Evolutionary conservation across 345 rosid species (phyloP), one percentile per base, ranked within the genome.

Genomic region (Populus davidiana): DNA sequence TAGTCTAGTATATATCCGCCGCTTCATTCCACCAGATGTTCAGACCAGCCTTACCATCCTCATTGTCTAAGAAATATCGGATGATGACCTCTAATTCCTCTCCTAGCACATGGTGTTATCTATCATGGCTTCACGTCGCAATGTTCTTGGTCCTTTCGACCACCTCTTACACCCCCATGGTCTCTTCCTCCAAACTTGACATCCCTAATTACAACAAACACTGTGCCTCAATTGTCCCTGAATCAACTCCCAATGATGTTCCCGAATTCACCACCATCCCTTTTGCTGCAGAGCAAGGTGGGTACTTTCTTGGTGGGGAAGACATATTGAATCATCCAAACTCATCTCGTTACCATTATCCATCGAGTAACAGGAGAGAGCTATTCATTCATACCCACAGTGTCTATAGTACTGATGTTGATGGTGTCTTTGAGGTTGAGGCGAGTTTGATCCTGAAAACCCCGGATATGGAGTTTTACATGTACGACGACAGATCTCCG

Each of bases 261-360:
- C 77, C 81, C 25, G 77, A 82, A 75, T 9, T 49, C 36, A 29
- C 72, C 49, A 69, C 50, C 59, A 54, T 78, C 67, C 88, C 84
- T 21, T 82, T 82, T 77, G n/a, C 9, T 35, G 75, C 54, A 33
- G 0, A 21, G 66, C 86, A 85, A 68, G 67, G 39, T 36, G 84
- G 88, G 41, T 83, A 77, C 79, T 76, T 49, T 67, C 29, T 62
- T 65, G 84, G 84, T 23, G 84, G 86, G 50, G 79, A 80, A 70
- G 77, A 43, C 67, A 3, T 82, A 0, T 20, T 43, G 39, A 21
- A 71, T 49, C 54, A 31, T 7, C 16, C 3, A n/a, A 12, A 63
- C 61, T 18, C 54, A 20, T 72, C 49, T 49, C 18, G 5, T 21
- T 20, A 0, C 38, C 12, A 23, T 54, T 23, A 5, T 35, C 18